A percentile compares a stretch with the other conserved stretches of the same genome.
phyloP scores from a whole-genome alignment of 2,329 filamentous ascomycete genomes.

The Verticillium nubilum region DNA sequence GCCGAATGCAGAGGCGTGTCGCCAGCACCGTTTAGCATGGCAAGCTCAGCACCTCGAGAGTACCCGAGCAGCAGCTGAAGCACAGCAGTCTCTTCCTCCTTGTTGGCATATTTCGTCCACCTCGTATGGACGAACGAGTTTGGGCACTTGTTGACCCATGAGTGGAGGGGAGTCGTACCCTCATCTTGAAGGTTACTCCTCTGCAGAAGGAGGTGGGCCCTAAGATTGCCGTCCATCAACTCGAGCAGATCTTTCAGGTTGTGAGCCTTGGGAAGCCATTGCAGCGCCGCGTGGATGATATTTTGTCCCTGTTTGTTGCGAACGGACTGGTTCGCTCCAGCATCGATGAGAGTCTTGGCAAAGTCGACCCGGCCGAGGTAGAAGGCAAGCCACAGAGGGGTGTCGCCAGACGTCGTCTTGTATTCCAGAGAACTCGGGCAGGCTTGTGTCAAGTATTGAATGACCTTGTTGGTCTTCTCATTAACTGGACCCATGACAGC shows the following conservation, averaged over 20 bases:
- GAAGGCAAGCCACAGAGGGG: constrained; percentile 66
- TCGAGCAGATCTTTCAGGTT: constrained; percentile 44
- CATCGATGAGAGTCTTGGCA: constrained; percentile 56
- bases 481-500: constrained; percentile 44
- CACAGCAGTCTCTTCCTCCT: constrained; percentile 30
- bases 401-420: constrained; percentile 52
- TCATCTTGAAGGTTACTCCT: constrained; percentile 45
- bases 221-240: constrained; percentile 51
- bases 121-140: constrained; percentile 6
- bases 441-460: constrained; percentile 61
- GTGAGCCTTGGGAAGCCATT: constrained; percentile 22
- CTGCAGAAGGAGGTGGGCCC: constrained; percentile 53
- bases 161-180: constrained; percentile 59
- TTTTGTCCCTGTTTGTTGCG: constrained; percentile 60
- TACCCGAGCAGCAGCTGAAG: constrained; percentile 47
- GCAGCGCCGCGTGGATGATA: constrained; percentile 56
- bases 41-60: constrained; percentile 50
- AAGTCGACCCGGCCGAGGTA: constrained; percentile 46
- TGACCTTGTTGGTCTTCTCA: constrained; percentile 42
- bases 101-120: constrained; percentile 4
- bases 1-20: constrained; percentile 60
- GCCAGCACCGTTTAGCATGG: constrained; percentile 57
- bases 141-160: constrained; percentile 37
- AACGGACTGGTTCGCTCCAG: constrained; percentile 63
- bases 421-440: constrained; percentile 58